phyloP scores from a whole-genome alignment of 352 stramenopile genomes.

The Pelagophyceae sp. region DNA sequence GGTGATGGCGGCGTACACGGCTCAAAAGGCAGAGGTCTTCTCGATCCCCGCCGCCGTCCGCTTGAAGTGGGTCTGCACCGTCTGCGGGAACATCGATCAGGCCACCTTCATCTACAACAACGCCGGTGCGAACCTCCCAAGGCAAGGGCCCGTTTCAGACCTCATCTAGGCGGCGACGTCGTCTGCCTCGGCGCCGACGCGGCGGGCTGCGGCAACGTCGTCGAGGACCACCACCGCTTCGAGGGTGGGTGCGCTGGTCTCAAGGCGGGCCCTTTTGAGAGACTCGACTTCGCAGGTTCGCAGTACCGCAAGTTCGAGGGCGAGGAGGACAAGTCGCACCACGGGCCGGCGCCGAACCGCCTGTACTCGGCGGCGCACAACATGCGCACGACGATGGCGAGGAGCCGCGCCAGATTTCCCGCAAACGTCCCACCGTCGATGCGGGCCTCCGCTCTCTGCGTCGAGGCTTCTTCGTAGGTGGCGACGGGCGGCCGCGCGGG shows the following conservation, averaged over 20 bases:
- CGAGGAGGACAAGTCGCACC: slow-evolving; percentile 90
- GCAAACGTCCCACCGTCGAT: slow-evolving; percentile 22
- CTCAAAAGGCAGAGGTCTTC: not conserved
- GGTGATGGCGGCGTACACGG: not conserved
- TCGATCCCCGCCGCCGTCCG: not conserved
- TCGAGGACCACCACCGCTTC: slow-evolving; percentile 86
- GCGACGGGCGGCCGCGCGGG: slow-evolving; percentile 29
- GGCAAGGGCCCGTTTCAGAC: not conserved
- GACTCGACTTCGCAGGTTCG: too few relatives aligned
- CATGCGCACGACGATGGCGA: slow-evolving; percentile 72
- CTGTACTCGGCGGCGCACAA: slow-evolving; percentile 88
- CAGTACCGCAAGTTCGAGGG: slow-evolving; percentile 92
- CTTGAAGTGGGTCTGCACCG: not conserved
- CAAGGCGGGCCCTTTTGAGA: too few relatives aligned
- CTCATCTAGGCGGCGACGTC: slow-evolving; percentile 10
- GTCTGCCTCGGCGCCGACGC: slow-evolving; percentile 26
- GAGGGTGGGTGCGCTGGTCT: too few relatives aligned
- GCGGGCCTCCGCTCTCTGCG: slow-evolving; percentile 41
- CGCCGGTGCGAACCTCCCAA: too few relatives aligned
- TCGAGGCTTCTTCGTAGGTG: slow-evolving; percentile 32
- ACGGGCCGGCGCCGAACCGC: slow-evolving; percentile 84
- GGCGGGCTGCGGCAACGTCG: slow-evolving; percentile 79
- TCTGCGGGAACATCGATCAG: slow-evolving; percentile 12
- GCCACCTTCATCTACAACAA: not conserved
- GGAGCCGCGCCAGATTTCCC: slow-evolving; percentile 32